Base-by-base conservation (phyloP, 495 filamentous ascomycete genomes). In the Pyronema domesticum region DNA sequence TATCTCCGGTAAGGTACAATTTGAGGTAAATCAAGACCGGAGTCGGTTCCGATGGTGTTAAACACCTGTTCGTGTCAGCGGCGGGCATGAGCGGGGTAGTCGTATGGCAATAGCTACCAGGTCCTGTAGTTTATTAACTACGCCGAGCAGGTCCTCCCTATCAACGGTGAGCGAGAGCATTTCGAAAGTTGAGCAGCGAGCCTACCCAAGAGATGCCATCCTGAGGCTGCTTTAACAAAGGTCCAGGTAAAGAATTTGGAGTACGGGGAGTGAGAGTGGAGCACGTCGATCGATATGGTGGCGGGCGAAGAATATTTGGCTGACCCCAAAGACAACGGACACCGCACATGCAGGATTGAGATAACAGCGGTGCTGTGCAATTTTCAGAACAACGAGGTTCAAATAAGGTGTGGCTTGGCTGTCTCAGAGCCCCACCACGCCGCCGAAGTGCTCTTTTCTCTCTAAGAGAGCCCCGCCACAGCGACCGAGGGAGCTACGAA, bases 11-110 rank as follows among this genome's bases (percentile, higher is more conserved):
- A 34, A 18, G 33, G 68, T 80, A 96, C 91, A 73, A 99, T 99
- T 69, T 99, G 91, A 51, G 91, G 91, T 40, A 99, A 70, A 70
- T 99, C 91, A 53, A 99, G 78, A 37, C 63, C 63, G 18, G 89
- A 95, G 67, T 99, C 91, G 71, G 91, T 95, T 66, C 91, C 93
- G 67, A 98, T 98, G 51, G 93, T 98, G 72, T 98, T 96, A 73
- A 98, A 96, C 55, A 98, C 63, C 63, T 66, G 30, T 51, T 10
- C 45, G 35, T 40, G 50, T 39, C 23, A 40, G 19, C 8, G 19
- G 36, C 13, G 35, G 13, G 13, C 15, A 42, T 9, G 44, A 54
- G 53, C 17, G 48, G n/a, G 30, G 37, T 17, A 42, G 48, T 48
- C 3, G 3, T 45, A 15, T 15, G 51, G 43, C 34, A 54, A 42